Evolutionary conservation across 208 protist species (phyloP).

Genomic region (Leptomonas pyrrhocoris): DNA sequence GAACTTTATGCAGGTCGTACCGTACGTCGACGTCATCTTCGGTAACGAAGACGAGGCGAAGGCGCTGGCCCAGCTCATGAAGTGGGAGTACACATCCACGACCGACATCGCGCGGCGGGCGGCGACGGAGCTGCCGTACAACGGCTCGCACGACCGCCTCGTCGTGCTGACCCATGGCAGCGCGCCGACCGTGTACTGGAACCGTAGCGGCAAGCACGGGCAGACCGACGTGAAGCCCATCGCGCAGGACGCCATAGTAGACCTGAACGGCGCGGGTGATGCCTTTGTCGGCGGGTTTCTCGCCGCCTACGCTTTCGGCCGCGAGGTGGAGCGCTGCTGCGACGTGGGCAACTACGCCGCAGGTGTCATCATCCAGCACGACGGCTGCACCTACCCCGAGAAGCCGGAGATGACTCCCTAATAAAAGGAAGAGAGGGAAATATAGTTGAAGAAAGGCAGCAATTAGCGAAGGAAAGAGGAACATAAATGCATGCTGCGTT

Average conservation of each 20-base stretch:
- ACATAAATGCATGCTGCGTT: neutral
- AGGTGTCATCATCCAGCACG: conserved; percentile 92
- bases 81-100: conserved; percentile 79
- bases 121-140: conserved; percentile 77
- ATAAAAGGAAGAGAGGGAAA: neutral
- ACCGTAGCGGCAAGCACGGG: conserved; percentile 39
- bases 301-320: conserved; percentile 67
- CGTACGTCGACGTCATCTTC: conserved; percentile 96
- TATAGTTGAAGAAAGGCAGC: no score
- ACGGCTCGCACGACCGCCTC: conserved; percentile 80
- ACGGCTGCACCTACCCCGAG: conserved; percentile 92
- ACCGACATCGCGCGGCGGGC: conserved; percentile 80
- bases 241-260: conserved; percentile 92
- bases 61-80: conserved; percentile 70
- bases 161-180: conserved; percentile 96
- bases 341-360: conserved; percentile 91
- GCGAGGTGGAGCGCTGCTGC: conserved; percentile 81
- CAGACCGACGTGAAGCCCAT: conserved; percentile 75
- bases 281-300: conserved; percentile 98
- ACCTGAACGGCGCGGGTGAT: conserved; percentile 98
- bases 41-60: conserved; percentile 96
- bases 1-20: conserved; percentile 79
- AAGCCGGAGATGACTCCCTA: conserved; percentile 64
- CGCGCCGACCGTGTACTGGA: conserved; percentile 85
- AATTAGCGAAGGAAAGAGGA: conserved; percentile 4